Conservation (phyloP, 1,284 basidiomycete species). For the Cryptococcus jaspeensis region DNA sequence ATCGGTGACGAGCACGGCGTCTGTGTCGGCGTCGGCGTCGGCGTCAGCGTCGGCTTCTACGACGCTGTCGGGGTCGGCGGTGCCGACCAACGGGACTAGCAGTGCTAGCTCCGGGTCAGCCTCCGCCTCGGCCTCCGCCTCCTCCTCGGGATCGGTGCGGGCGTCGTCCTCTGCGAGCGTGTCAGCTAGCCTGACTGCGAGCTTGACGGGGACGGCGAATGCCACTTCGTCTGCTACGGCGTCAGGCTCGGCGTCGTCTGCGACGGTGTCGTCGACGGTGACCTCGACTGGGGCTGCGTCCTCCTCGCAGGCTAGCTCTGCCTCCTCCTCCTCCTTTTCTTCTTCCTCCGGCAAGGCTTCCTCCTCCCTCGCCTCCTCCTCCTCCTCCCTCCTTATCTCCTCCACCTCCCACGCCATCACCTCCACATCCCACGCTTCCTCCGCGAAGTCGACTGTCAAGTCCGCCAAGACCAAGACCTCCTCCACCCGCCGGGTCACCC, state of each 20-base stretch:
- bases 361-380: neutral
- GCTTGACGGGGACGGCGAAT: neutral
- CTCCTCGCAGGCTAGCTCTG: neutral
- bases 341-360: slow-evolving; percentile 2
- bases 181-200: neutral
- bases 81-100: neutral
- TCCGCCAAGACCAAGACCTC: neutral
- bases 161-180: neutral
- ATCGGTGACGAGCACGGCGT: neutral
- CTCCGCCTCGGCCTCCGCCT: neutral
- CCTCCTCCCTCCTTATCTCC: slow-evolving; percentile 4
- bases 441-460: neutral
- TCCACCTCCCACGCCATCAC: slow-evolving; percentile 3
- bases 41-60: neutral
- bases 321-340: neutral
- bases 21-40: neutral
- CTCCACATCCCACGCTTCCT: neutral
- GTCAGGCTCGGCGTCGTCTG: neutral
- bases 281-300: neutral
- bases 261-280: neutral
- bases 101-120: neutral
- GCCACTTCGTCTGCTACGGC: neutral
- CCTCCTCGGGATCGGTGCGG: neutral
- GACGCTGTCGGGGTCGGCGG: neutral
- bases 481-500: neutral